Evolutionary conservation across 2,329 filamentous ascomycete genomes (phyloP), one percentile per base, ranked within the genome.

Genomic region (Bipolaris bicolor): DNA sequence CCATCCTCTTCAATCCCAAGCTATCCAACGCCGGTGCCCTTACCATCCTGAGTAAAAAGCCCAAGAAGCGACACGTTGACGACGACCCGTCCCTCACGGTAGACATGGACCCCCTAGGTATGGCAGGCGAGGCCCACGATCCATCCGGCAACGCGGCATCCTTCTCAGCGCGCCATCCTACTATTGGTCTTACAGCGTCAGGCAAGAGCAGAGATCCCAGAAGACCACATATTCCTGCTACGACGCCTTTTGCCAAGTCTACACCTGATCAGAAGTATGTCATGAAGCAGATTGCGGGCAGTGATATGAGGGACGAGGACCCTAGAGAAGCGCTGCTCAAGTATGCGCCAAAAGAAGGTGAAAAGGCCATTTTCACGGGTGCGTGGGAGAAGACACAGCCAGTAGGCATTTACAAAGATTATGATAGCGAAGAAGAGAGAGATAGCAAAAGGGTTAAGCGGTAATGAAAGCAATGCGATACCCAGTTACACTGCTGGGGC

Each of bases 271-370:
- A 94, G 75, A 89, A 90, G 69, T 91, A 96, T 74, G 91, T 99
- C 60, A 89, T 88, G 67, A 87, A 94, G 72, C 91, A 90, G 64
- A 96, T 98, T 51, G 92, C 93, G 26, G 83, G 98, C 11, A 94
- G 92, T 61, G 88, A 87, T 61, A 96, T 99, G 91, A 84, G 96
- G 46, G 93, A 99, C 76, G 95, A 99, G 76, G 95, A 99, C 79
- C 95, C 95, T 0, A 83, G 95, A 62, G 95, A 97, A 77, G 95
- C 95, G 44, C 80, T 99, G 71, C 80, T 99, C 58, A 97, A 96
- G 80, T 99, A 98, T 81, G 94, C 92, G 36, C 91, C 96, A 53
- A 89, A 96, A 73, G 92, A 93, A 11, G 88, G 96, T 77, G 94
- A 91, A 73, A 93, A 98, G 73, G 94, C 93, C 0, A 84, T 97